Percentiles rank a stretch among this genome's conserved stretches.
These are phyloP conservation scores for Lachancea fermentati DNA, from an alignment of 805 yeast species.

Conservation along the genomic window DNA sequence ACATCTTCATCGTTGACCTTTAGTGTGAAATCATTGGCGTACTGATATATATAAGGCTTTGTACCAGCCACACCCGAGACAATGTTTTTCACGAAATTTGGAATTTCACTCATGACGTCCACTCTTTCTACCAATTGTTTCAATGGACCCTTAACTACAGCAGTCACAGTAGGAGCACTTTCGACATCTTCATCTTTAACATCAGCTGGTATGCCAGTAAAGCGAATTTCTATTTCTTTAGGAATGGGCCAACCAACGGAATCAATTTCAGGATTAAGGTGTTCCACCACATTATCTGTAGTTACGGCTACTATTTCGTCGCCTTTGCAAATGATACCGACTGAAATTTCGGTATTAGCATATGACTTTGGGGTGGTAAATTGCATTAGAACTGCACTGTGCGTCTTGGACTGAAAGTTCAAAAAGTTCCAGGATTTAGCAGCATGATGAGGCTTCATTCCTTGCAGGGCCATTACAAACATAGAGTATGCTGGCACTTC, in stretches of 20 bases:
- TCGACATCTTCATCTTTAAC: constrained; percentile 40
- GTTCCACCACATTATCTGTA: constrained; percentile 57
- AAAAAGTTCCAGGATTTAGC: constrained; percentile 95
- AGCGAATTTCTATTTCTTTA: constrained; percentile 52
- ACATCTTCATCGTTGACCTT: constrained; percentile 18
- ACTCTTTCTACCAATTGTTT: constrained; percentile 73
- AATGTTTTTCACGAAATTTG: constrained; percentile 85
- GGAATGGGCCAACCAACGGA: constrained; percentile 94
- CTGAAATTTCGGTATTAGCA: constrained; percentile 70
- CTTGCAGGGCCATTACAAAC: constrained; percentile 96
- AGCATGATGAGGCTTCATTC: constrained; percentile 99
- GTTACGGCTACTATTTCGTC: constrained; percentile 62
- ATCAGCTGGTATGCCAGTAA: constrained; percentile 44
- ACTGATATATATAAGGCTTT: constrained; percentile 95
- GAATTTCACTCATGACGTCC: constrained; percentile 97
- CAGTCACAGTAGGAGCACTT: constrained; percentile 35
- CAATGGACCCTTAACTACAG: constrained; percentile 55
- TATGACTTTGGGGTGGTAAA: constrained; percentile 91
- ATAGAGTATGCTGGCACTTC: constrained; percentile 43
- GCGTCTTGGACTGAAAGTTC: constrained; percentile 73
- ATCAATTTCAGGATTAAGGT: constrained; percentile 52
- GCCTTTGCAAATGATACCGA: constrained; percentile 68
- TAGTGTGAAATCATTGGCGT: constrained; percentile 44
- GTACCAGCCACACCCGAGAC: constrained; percentile 95
- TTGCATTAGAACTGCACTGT: constrained; percentile 85